Conservation (phyloP, 805 yeast genomes). For the Wickerhamomyces bovis region DNA sequence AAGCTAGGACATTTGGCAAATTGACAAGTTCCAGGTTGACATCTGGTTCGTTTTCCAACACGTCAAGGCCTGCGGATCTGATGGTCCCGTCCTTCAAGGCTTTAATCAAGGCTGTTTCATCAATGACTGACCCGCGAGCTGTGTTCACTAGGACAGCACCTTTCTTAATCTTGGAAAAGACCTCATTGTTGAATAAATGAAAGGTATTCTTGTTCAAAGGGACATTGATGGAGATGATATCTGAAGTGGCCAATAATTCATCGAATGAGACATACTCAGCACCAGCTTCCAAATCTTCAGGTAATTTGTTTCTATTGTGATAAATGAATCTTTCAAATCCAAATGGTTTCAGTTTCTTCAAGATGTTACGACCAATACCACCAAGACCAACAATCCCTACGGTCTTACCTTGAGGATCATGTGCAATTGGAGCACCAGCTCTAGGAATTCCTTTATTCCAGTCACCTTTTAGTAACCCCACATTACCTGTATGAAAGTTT, state of each 20-base stretch:
- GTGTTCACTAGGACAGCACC: slow-evolving; percentile 76
- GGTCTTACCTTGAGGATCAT: slow-evolving; percentile 67
- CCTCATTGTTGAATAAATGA: slow-evolving; percentile 58
- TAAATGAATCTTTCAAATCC: slow-evolving; percentile 69
- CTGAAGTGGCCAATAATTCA: slow-evolving; percentile 56
- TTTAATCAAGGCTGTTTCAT: slow-evolving; percentile 52
- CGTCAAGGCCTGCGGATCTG: slow-evolving; percentile 67
- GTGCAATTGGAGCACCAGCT: slow-evolving; percentile 58
- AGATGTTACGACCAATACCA: slow-evolving; percentile 80
- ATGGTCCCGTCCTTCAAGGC: slow-evolving; percentile 59
- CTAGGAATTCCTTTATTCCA: slow-evolving; percentile 43
- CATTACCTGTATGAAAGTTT: slow-evolving; percentile 58
- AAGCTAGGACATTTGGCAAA: slow-evolving; percentile 63
- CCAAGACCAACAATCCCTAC: slow-evolving; percentile 87
- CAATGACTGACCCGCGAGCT: slow-evolving; percentile 82
- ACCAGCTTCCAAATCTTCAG: slow-evolving; percentile 55
- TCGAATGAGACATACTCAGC: slow-evolving; percentile 70
- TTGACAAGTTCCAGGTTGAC: slow-evolving; percentile 56
- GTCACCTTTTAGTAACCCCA: slow-evolving; percentile 46
- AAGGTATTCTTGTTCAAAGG: slow-evolving; percentile 71
- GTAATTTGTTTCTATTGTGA: slow-evolving; percentile 59
- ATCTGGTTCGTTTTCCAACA: slow-evolving; percentile 68
- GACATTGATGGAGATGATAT: slow-evolving; percentile 66
- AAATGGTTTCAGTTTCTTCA: slow-evolving; percentile 67
- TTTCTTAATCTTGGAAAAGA: slow-evolving; percentile 65